Evolutionary conservation across 768 basidiomycete species (phyloP), one percentile per base, ranked within the genome.

Genomic region (Pulveroboletus frians): DNA sequence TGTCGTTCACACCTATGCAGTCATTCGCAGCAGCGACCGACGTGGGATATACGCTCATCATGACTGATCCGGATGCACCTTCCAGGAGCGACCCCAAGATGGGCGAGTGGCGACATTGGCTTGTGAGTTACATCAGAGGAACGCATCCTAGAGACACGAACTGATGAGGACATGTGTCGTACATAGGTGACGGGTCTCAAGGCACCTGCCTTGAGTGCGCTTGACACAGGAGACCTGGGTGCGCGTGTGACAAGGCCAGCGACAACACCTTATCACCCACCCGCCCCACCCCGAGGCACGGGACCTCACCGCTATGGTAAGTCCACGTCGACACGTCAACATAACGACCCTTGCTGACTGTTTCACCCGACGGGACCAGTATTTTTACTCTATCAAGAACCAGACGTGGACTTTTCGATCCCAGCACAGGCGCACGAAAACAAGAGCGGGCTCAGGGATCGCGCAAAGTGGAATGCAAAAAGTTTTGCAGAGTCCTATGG

Each of bases 381-480:
- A 11, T 80, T 85, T 62, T 64, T 85, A 8, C 69, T 85, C 9
- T 85, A 80, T 57, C 71, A 79, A 54, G 84, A 85, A 55, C 83
- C 83, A 4, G 62, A 58, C 10, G 58, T 44, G 15, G 56, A 68
- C 0, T 69, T 80, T 49, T 51, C 39, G 2, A 66, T 84, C 18
- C 76, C 79, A 0, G 30, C 58, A 2, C 66, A 72, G 10, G 78
- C 76, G 4, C 65, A 68, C 0, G 82, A 85, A 52, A 63, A 71
- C 52, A 71, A 74, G 17, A 68, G 63, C 3, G 69, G 68, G n/a
- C 53, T 71, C 6, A 72, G 71, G 44, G 71, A 76, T 34, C 69
- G 83, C 11, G 66, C 72, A 3, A 76, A 65, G 30, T 85, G 84
- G 84, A 71, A 79, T n/a, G 76, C 75, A 4, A 51, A 74, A 9